Evolutionary conservation across 176 grass and related monocot genomes (phyloP).

Genomic region (Tillandsia leiboldiana): DNA sequence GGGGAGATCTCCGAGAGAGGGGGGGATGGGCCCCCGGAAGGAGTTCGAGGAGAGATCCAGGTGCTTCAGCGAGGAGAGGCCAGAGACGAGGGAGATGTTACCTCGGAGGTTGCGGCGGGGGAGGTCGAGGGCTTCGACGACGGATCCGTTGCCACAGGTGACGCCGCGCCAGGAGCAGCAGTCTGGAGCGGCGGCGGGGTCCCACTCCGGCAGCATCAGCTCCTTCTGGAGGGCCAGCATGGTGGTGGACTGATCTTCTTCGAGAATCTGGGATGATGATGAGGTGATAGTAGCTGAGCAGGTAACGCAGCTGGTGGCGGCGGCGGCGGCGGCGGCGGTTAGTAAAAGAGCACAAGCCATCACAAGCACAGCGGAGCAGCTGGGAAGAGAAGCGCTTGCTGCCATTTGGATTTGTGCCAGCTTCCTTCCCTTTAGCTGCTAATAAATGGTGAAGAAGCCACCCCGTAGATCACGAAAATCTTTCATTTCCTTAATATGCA

Average conservation of each 20-base stretch:
- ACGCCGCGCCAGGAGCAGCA: constrained; percentile 79
- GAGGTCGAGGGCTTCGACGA: constrained; percentile 58
- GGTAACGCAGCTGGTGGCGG: no score
- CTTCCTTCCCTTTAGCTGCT: no score
- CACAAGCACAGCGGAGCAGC: no score
- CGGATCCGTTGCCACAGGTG: constrained; percentile 33
- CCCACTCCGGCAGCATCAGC: constrained; percentile 48
- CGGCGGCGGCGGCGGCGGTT: no score
- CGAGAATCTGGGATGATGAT: no score
- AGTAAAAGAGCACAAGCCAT: no score
- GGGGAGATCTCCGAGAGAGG: constrained; percentile 21
- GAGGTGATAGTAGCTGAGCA: no score
- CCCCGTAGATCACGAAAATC: no score
- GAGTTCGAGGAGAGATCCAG: constrained; percentile 77
- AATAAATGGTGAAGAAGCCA: no score
- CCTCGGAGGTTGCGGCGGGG: constrained; percentile 45
- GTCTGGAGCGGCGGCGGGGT: constrained; percentile 4
- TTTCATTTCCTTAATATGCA: no score
- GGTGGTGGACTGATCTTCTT: constrained; percentile 19
- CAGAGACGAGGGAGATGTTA: constrained; percentile 38
- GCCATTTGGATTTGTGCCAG: not conserved
- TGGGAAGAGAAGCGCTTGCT: not conserved
- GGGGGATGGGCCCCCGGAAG: constrained; percentile 35
- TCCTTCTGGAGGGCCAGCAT: constrained; percentile 63
- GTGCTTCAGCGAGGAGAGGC: constrained; percentile 27